Evolutionary conservation across 805 yeast species (phyloP).

Genomic region (Peterozyma toletana): DNA sequence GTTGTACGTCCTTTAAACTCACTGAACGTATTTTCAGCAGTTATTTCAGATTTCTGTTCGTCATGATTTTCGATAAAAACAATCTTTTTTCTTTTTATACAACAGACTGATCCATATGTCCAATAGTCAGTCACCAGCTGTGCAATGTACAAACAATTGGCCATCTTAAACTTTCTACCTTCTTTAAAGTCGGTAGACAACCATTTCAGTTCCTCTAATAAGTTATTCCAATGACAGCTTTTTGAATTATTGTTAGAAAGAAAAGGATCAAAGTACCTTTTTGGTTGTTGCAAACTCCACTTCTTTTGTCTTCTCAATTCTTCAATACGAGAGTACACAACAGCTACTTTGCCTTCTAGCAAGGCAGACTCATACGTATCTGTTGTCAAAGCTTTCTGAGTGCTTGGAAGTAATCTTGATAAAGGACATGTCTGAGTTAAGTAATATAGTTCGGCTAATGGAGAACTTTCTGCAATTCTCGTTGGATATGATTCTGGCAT

Average conservation of each 20-base stretch:
- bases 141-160: constrained; percentile 63
- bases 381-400: constrained; percentile 82
- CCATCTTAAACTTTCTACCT: constrained; percentile 58
- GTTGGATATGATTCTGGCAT: constrained; percentile 48
- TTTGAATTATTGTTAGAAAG: constrained; percentile 16
- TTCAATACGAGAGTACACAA: constrained; percentile 83
- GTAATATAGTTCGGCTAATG: constrained; percentile 81
- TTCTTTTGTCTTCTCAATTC: constrained; percentile 80
- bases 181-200: constrained; percentile 73
- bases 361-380: constrained; percentile 80
- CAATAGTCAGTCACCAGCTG: constrained; percentile 73
- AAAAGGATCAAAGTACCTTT: constrained; percentile 63
- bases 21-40: constrained; percentile 4
- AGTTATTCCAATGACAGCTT: constrained; percentile 63
- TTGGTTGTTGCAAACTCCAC: constrained; percentile 90
- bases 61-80: constrained; percentile 7
- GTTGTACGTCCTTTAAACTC: constrained; percentile 6
- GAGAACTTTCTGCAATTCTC: constrained; percentile 47
- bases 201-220: constrained; percentile 79
- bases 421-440: constrained; percentile 84
- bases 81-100: constrained; percentile 49
- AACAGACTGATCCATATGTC: constrained; percentile 63
- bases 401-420: constrained; percentile 70
- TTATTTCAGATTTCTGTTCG: neutral
- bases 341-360: constrained; percentile 87